phyloP scores from a whole-genome alignment of 352 stramenopile genomes.

The Phytophthora agathidicida region DNA sequence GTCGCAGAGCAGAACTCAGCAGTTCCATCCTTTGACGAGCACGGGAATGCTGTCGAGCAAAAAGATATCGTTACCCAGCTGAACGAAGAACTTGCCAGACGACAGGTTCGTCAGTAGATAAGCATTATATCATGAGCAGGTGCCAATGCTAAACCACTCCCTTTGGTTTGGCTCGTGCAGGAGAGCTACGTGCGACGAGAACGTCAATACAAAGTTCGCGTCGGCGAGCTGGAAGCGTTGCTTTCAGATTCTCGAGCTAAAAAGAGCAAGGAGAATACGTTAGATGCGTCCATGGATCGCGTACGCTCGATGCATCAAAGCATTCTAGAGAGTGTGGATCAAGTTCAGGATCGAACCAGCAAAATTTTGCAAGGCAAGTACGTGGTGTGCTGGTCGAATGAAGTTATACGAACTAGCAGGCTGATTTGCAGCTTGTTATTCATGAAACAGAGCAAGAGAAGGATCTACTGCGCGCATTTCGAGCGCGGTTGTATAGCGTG shows the following conservation, averaged over 20 bases:
- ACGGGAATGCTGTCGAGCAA: constrained; percentile 38
- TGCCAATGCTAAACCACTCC: neutral
- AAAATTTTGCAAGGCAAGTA: constrained; percentile 84
- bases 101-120: constrained; percentile 36
- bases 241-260: constrained; percentile 72
- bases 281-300: constrained; percentile 81
- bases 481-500: constrained; percentile 91
- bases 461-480: constrained; percentile 90
- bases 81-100: constrained; percentile 63
- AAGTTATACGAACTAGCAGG: neutral
- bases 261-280: constrained; percentile 67
- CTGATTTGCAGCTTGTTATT: too few relatives aligned
- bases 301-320: constrained; percentile 84
- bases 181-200: constrained; percentile 90
- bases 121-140: neutral
- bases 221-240: constrained; percentile 79
- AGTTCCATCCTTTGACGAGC: constrained; percentile 25
- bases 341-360: constrained; percentile 91
- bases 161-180: constrained; percentile 20
- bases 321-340: constrained; percentile 90
- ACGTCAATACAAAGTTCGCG: constrained; percentile 88
- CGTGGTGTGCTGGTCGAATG: constrained; percentile 14
- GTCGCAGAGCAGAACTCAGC: constrained; percentile 52
- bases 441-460: constrained; percentile 81
- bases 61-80: constrained; percentile 63